These are phyloP conservation scores for Phialocephala sp. DNA, from an alignment of 2,329 filamentous ascomycete genomes.

Conservation along the genomic window DNA sequence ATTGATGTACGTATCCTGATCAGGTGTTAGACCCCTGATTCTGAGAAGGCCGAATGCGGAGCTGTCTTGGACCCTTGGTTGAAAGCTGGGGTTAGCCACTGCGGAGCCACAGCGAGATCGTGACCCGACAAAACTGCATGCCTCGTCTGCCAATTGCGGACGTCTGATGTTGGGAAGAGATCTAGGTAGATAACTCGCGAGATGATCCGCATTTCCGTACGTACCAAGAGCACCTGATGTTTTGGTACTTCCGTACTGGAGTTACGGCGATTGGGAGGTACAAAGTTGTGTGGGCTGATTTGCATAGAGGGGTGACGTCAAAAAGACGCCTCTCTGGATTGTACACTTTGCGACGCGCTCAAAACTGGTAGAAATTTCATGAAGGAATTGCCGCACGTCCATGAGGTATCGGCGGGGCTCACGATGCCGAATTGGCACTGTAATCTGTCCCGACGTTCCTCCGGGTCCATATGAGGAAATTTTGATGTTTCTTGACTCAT, in stretches of 20 bases:
- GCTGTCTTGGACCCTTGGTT: neutral
- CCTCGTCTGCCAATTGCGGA: constrained; percentile 1
- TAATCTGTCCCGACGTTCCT: neutral
- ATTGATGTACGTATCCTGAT: neutral
- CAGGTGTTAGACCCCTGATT: neutral
- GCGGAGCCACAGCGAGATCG: neutral
- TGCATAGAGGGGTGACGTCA: neutral
- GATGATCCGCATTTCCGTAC: constrained; percentile 3
- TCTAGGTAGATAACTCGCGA: constrained; percentile 5
- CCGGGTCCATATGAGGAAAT: neutral
- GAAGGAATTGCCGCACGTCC: neutral
- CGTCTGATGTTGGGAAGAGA: neutral
- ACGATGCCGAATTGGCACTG: neutral
- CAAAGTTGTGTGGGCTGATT: neutral
- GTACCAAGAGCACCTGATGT: neutral
- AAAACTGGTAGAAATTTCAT: neutral
- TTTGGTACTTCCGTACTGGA: neutral
- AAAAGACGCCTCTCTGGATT: neutral
- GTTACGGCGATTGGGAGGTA: too few relatives aligned
- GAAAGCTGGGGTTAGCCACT: constrained; percentile 8
- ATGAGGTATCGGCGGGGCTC: neutral
- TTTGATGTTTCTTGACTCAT: constrained; percentile 12
- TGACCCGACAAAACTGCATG: neutral
- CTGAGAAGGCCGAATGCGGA: constrained; percentile 9
- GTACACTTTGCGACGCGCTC: neutral